phyloP scores from a whole-genome alignment of 2,329 filamentous ascomycete species.

The Colletotrichum eleusines region DNA sequence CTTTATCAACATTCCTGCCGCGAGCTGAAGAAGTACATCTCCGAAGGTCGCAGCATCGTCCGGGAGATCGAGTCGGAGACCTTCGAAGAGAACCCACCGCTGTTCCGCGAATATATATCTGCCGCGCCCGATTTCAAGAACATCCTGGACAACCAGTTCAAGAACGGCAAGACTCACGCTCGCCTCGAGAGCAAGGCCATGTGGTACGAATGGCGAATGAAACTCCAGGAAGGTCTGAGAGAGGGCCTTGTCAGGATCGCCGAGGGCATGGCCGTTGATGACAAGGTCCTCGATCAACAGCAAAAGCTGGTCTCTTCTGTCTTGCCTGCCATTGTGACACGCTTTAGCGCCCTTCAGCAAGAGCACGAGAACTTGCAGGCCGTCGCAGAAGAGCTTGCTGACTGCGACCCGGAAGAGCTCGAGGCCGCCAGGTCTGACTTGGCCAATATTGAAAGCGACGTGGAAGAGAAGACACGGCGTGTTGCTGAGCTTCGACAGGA shows the following conservation, averaged over 20 bases:
- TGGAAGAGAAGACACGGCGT: slow-evolving; percentile 76
- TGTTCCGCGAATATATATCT: slow-evolving; percentile 92
- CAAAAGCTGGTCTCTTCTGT: slow-evolving; percentile 75
- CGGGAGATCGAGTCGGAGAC: slow-evolving; percentile 92
- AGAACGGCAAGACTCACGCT: slow-evolving; percentile 95
- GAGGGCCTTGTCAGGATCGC: slow-evolving; percentile 82
- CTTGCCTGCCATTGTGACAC: slow-evolving; percentile 73
- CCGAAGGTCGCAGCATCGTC: slow-evolving; percentile 89
- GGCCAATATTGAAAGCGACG: slow-evolving; percentile 71
- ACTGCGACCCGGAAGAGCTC: slow-evolving; percentile 85
- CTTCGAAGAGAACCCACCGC: slow-evolving; percentile 86
- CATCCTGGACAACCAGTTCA: slow-evolving; percentile 96
- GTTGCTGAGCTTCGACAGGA: slow-evolving; percentile 76
- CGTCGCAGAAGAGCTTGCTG: slow-evolving; percentile 79
- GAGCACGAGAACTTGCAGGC: slow-evolving; percentile 78
- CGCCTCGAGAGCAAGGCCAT: slow-evolving; percentile 91
- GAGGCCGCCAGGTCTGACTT: slow-evolving; percentile 78
- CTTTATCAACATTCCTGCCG: slow-evolving; percentile 96
- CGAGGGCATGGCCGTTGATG: slow-evolving; percentile 82
- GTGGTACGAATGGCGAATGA: slow-evolving; percentile 98
- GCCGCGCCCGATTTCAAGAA: slow-evolving; percentile 85
- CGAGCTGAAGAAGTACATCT: slow-evolving; percentile 96
- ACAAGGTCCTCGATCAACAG: slow-evolving; percentile 73
- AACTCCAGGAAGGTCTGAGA: slow-evolving; percentile 83
- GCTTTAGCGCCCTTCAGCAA: slow-evolving; percentile 70